Evolutionary conservation across 176 grass and related monocot species (phyloP).

Genomic region (Canna indica): DNA sequence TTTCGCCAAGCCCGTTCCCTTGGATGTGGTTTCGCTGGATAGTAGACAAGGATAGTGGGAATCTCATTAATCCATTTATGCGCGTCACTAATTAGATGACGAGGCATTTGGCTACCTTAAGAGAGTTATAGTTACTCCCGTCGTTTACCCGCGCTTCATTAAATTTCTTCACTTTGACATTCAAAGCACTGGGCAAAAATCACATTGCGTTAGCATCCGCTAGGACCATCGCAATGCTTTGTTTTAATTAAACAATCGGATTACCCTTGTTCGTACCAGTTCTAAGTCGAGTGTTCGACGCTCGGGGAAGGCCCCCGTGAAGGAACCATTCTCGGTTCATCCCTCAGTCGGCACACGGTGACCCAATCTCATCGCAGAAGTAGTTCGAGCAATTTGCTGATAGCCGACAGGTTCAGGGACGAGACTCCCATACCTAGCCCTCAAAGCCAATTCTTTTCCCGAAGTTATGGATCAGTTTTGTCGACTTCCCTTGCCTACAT

Average conservation of each 20-base stretch:
- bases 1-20: slow-evolving; percentile 10
- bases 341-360: not conserved
- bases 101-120: slow-evolving; percentile 41
- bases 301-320: too few relatives aligned
- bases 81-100: slow-evolving; percentile 33
- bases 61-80: slow-evolving; percentile 41
- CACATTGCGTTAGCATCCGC: slow-evolving; percentile 42
- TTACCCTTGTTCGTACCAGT: slow-evolving; percentile 40
- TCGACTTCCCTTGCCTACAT: slow-evolving; percentile 9
- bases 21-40: slow-evolving; percentile 11
- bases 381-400: not conserved
- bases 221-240: slow-evolving; percentile 40
- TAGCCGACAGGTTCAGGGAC: not conserved
- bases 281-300: too few relatives aligned
- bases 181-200: slow-evolving; percentile 47
- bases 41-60: slow-evolving; percentile 22
- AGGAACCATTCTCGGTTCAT: not conserved
- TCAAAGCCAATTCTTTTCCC: too few relatives aligned
- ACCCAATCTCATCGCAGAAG: not conserved
- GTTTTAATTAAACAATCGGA: slow-evolving; percentile 43
- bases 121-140: slow-evolving; percentile 40
- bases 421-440: not conserved
- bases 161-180: slow-evolving; percentile 56
- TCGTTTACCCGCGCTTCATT: slow-evolving; percentile 42
- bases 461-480: too few relatives aligned